phyloP scores from a whole-genome alignment of 306 rosid genomes.

The Inga leiocalycina region DNA sequence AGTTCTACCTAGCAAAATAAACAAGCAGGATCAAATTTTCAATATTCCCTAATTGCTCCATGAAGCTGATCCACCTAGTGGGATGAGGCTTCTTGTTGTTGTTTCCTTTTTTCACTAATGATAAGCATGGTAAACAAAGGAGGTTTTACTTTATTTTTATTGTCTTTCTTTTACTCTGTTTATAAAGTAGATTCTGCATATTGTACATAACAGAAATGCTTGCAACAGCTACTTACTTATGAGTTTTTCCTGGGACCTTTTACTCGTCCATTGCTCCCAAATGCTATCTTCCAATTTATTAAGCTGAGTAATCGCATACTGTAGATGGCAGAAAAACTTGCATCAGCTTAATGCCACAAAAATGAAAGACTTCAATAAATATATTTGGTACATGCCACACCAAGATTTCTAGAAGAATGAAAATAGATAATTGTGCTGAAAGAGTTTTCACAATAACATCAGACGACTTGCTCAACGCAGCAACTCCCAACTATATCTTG shows the following conservation, averaged over 20 bases:
- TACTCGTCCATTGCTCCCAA: constrained; percentile 88
- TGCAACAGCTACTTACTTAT: constrained; percentile 51
- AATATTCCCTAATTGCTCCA: not conserved
- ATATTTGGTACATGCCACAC: constrained; percentile 7
- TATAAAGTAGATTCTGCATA: constrained; percentile 34
- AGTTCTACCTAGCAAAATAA: not conserved
- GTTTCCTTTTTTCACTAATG: not conserved
- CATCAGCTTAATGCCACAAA: constrained; percentile 30
- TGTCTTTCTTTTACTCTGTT: not conserved
- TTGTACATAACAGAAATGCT: constrained; percentile 51
- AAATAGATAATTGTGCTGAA: not conserved
- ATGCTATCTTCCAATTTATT: constrained; percentile 95
- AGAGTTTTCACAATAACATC: constrained; percentile 1
- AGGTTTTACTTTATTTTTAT: not conserved
- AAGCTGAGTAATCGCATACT: constrained; percentile 89
- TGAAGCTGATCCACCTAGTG: no score
- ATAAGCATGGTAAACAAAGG: not conserved
- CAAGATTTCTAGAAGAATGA: constrained; percentile 1
- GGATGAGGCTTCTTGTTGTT: no score
- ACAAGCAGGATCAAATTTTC: not conserved
- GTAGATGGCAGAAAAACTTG: constrained; percentile 43
- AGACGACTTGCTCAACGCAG: not conserved
- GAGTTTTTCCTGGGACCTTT: constrained; percentile 59
- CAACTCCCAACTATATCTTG: not conserved
- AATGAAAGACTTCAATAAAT: constrained; percentile 15